Evolutionary conservation across 192 early-diverging fungal species (phyloP).

Genomic region (Phlyctochytrium arcticum): DNA sequence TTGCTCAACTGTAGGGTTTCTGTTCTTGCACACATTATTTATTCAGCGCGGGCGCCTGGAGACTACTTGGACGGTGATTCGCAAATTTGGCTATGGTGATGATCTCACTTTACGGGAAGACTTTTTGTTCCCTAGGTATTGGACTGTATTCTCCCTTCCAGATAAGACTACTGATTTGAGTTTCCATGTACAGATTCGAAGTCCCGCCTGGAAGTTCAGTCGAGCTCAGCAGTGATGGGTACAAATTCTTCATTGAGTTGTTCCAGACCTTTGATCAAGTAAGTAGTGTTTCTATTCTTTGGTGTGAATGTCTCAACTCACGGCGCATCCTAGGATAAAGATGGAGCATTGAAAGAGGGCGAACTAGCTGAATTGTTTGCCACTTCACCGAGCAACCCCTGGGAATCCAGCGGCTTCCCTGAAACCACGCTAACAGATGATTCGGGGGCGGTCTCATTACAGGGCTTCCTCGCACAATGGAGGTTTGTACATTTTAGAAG

Average conservation of each 20-base stretch:
- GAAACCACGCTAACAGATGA: slow-evolving; percentile 86
- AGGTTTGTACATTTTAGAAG: slow-evolving; percentile 47
- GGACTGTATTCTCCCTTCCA: neutral
- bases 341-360: slow-evolving; percentile 81
- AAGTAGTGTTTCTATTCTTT: neutral
- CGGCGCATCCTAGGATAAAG: slow-evolving; percentile 72
- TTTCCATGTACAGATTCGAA: slow-evolving; percentile 57
- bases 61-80: slow-evolving; percentile 96
- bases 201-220: slow-evolving; percentile 87
- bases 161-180: neutral
- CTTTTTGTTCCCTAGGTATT: slow-evolving; percentile 76
- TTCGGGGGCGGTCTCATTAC: slow-evolving; percentile 84
- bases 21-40: slow-evolving; percentile 92
- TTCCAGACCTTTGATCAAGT: slow-evolving; percentile 92
- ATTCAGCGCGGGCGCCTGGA: slow-evolving; percentile 96
- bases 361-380: slow-evolving; percentile 87
- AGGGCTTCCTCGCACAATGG: slow-evolving; percentile 99
- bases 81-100: slow-evolving; percentile 95
- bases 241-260: slow-evolving; percentile 91
- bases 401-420: slow-evolving; percentile 81
- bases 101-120: slow-evolving; percentile 90
- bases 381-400: slow-evolving; percentile 90
- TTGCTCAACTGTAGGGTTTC: slow-evolving; percentile 58
- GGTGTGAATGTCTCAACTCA: neutral
- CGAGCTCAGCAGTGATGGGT: slow-evolving; percentile 89